Percentiles rank a stretch among this genome's conserved stretches.
These are phyloP conservation scores for Limnomonas spitsbergensis DNA, from an alignment of 139 green algal species.

Conservation along the genomic window DNA sequence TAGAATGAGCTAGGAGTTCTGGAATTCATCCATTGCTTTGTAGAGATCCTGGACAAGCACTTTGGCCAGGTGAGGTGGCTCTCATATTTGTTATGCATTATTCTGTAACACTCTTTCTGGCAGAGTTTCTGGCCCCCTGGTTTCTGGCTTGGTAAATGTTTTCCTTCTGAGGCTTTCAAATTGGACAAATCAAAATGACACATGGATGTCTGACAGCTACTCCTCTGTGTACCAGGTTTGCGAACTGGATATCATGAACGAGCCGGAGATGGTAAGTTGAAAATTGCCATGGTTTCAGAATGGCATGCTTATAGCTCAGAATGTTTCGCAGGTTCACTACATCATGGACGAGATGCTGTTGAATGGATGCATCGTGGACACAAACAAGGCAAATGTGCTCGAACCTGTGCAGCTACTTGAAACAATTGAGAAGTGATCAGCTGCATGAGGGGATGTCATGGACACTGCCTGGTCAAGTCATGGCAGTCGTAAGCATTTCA, in stretches of 20 bases:
- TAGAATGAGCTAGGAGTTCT: conserved; percentile 95
- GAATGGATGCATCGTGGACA: conserved; percentile 93
- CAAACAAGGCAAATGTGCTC: conserved; percentile 68
- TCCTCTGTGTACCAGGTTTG: conserved; percentile 60
- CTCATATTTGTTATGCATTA: not conserved
- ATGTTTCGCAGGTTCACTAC: conserved; percentile 84
- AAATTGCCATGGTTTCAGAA: not conserved
- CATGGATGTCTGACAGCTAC: too few species aligned
- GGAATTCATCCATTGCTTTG: conserved; percentile 94
- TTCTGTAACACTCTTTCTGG: not conserved
- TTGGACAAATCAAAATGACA: too few species aligned
- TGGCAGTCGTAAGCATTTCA: too few species aligned
- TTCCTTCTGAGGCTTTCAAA: too few species aligned
- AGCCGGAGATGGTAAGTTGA: conserved; percentile 78
- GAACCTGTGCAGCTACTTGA: conserved; percentile 15
- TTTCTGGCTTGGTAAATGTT: too few species aligned
- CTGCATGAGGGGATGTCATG: too few species aligned
- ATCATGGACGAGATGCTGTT: conserved; percentile 92
- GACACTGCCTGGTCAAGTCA: too few species aligned
- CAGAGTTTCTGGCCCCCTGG: too few species aligned
- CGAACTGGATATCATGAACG: conserved; percentile 97
- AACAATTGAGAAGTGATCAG: conserved; percentile 8
- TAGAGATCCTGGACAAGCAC: conserved; percentile 83
- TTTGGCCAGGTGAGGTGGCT: conserved; percentile 75
- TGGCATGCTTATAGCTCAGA: too few species aligned